Conservation (phyloP, 2,329 filamentous ascomycete species). For the Sphaerulina populicola region DNA sequence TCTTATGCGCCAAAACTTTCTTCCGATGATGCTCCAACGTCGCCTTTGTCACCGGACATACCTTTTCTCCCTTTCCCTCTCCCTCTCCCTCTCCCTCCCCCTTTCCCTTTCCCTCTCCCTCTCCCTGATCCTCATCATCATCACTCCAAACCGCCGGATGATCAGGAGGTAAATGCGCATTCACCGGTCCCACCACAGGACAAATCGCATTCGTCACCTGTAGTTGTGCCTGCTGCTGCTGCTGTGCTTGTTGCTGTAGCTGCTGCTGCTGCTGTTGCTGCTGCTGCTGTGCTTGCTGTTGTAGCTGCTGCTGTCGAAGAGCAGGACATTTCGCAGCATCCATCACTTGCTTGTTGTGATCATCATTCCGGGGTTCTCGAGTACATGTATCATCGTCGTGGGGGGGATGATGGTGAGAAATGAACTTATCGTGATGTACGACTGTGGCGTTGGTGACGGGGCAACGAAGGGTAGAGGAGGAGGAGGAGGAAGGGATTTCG, state of each 20-base stretch:
- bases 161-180: slow-evolving; percentile 35
- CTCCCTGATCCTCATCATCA: slow-evolving; percentile 33
- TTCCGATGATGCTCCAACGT: slow-evolving; percentile 38
- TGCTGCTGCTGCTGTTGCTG: too few species aligned
- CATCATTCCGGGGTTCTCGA: slow-evolving; percentile 18
- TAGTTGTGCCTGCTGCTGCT: slow-evolving; percentile 13
- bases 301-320: too few species aligned
- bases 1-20: slow-evolving; percentile 37
- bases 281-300: slow-evolving; percentile 33
- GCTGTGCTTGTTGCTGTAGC: slow-evolving; percentile 33
- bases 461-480: slow-evolving; percentile 27
- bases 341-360: slow-evolving; percentile 18
- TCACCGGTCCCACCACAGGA: slow-evolving; percentile 39
- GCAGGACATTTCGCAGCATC: slow-evolving; percentile 38
- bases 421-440: slow-evolving; percentile 38
- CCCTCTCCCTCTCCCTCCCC: too few species aligned
- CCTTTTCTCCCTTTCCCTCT: background rate
- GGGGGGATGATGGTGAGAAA: slow-evolving; percentile 36
- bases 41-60: slow-evolving; percentile 41
- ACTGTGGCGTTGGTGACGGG: slow-evolving; percentile 41
- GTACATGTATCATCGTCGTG: too few species aligned
- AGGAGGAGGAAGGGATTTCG: slow-evolving; percentile 28
- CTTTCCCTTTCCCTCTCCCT: too few species aligned
- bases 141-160: slow-evolving; percentile 35
- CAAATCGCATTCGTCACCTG: slow-evolving; percentile 35